Percentiles rank a stretch among this genome's conserved stretches.
Conservation (phyloP, 495 filamentous ascomycete genomes). For the Daldinia grandis region DNA sequence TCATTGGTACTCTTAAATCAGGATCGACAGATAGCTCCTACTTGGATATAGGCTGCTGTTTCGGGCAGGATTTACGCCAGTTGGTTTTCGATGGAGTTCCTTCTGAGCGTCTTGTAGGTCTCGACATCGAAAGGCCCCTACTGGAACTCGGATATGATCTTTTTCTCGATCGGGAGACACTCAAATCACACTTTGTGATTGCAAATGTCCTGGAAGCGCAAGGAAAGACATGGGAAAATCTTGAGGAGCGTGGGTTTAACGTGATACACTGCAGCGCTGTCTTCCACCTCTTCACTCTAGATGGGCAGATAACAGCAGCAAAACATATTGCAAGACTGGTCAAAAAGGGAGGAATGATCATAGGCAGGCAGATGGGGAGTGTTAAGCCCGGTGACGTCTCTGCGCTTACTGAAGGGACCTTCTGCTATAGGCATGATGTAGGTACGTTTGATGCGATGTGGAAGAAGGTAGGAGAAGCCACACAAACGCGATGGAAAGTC, state of each 20-base stretch:
- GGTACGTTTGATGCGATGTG: conserved; percentile 59
- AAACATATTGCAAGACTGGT: conserved; percentile 55
- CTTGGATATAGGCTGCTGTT: conserved; percentile 58
- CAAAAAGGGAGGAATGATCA: conserved; percentile 52
- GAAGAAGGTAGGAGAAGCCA: conserved; percentile 58
- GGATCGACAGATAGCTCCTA: conserved; percentile 29
- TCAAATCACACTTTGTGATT: conserved; percentile 58
- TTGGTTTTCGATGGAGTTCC: conserved; percentile 55
- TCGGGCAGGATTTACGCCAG: conserved; percentile 58
- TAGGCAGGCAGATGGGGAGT: conserved; percentile 60
- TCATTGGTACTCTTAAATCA: conserved; percentile 28
- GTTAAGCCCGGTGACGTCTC: conserved; percentile 42
- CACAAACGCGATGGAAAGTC: conserved; percentile 56
- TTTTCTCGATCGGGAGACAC: conserved; percentile 56
- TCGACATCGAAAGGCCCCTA: conserved; percentile 58
- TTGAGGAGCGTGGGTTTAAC: conserved; percentile 58
- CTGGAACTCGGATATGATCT: conserved; percentile 63
- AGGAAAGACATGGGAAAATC: conserved; percentile 41
- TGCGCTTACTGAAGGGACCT: conserved; percentile 33
- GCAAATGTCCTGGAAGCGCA: conserved; percentile 61
- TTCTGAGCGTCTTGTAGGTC: conserved; percentile 51
- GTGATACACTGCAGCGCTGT: conserved; percentile 63
- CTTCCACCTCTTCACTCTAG: conserved; percentile 63
- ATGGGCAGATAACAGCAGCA: conserved; percentile 54
- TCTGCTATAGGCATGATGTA: conserved; percentile 59